Percentiles rank a stretch among this genome's conserved stretches.
Conservation (phyloP, 257 asterid genomes). For the Verbena officinalis region DNA sequence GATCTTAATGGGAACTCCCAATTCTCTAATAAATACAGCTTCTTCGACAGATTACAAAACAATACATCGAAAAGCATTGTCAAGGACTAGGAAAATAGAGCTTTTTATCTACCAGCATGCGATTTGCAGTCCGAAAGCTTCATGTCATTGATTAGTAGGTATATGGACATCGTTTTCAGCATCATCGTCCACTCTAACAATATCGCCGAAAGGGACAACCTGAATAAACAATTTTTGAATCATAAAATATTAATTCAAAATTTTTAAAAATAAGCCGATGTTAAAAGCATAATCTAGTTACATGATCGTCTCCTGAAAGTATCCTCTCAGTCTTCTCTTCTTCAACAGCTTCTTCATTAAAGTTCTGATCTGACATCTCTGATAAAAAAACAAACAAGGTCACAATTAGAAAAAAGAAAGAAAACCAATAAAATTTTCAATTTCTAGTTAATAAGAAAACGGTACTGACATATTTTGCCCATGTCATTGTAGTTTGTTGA, state of each 20-base stretch:
- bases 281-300: constrained; percentile 27
- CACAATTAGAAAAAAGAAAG: neutral
- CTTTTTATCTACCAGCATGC: too few species aligned
- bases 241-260: neutral
- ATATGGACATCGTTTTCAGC: constrained; percentile 17
- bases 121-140: too few species aligned
- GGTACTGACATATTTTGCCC: too few species aligned
- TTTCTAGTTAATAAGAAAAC: neutral
- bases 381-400: constrained; percentile 23
- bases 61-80: too few species aligned
- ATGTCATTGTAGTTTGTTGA: too few species aligned
- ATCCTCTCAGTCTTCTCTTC: constrained; percentile 39
- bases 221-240: constrained; percentile 25
- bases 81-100: too few species aligned
- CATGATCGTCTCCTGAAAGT: constrained; percentile 47
- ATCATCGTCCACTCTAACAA: constrained; percentile 25
- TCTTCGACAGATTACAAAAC: too few species aligned
- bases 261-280: constrained; percentile 1
- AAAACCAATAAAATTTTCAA: neutral
- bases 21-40: too few species aligned
- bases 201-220: constrained; percentile 45
- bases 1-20: too few species aligned
- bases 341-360: constrained; percentile 50
- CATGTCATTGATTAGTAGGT: constrained; percentile 26
- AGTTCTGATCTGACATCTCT: constrained; percentile 74